These are phyloP conservation scores for Lichtheimia ramosa DNA, from an alignment of 371 early-diverging fungal genomes.

Conservation along the genomic window DNA sequence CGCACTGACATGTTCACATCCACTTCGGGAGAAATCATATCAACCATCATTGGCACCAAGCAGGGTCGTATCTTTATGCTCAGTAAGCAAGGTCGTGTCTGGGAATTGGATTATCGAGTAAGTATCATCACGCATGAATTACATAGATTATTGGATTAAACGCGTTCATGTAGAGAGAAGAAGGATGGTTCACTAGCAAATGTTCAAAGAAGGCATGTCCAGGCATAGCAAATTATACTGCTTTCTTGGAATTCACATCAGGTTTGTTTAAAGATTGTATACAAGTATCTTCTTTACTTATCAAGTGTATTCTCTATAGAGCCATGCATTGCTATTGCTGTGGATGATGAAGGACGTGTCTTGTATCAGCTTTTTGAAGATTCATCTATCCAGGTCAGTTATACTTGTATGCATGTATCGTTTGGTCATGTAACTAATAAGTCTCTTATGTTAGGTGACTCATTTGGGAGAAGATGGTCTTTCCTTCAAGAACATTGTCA, in stretches of 20 bases:
- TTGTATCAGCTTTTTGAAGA: conserved; percentile 41
- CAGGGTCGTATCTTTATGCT: conserved; percentile 88
- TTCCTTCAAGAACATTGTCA: conserved; percentile 17
- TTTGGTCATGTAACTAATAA: not conserved
- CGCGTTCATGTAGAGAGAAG: conserved; percentile 46
- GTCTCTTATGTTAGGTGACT: conserved; percentile 51
- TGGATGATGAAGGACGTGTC: conserved; percentile 51
- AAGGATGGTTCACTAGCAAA: conserved; percentile 82
- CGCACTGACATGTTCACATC: conserved; percentile 75
- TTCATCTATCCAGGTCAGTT: conserved; percentile 65
- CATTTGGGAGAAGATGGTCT: conserved; percentile 28
- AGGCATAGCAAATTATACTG: conserved; percentile 1
- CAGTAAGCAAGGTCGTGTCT: conserved; percentile 83
- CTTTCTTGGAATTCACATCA: conserved; percentile 12
- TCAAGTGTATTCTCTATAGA: conserved; percentile 15
- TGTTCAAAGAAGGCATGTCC: conserved; percentile 62
- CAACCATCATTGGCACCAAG: conserved; percentile 70
- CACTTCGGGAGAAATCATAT: conserved; percentile 78
- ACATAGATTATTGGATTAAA: not conserved
- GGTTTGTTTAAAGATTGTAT: not conserved
- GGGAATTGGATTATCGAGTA: conserved; percentile 87
- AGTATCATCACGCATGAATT: not conserved
- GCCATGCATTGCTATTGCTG: conserved; percentile 56
- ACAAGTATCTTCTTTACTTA: no score
- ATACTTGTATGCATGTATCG: not conserved